Conservation (phyloP, 768 basidiomycete genomes). For the Leucosporidium creatinivorum region DNA sequence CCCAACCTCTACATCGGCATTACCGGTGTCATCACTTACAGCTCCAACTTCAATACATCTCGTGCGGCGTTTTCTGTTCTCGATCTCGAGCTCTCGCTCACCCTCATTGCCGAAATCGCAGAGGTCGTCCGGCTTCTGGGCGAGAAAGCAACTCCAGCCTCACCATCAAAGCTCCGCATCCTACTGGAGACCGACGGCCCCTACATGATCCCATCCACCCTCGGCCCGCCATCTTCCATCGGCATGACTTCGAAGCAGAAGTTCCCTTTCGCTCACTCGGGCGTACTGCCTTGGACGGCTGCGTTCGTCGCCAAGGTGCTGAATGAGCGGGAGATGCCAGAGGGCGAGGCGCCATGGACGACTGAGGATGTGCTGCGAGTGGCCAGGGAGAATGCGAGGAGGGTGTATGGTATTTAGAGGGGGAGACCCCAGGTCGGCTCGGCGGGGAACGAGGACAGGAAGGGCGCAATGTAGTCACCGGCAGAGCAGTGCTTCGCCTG, state of each 20-base stretch:
- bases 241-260: conserved; percentile 42
- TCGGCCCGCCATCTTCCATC: conserved; percentile 51
- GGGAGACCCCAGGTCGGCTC: not conserved
- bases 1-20: conserved; percentile 76
- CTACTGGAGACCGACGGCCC: conserved; percentile 81
- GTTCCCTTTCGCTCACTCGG: conserved; percentile 65
- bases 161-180: conserved; percentile 40
- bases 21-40: conserved; percentile 75
- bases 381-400: conserved; percentile 58
- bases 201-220: conserved; percentile 71
- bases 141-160: not conserved
- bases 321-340: conserved; percentile 38
- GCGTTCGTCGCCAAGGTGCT: conserved; percentile 57
- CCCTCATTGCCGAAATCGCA: no score
- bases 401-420: conserved; percentile 52
- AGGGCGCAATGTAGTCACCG: no score
- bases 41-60: conserved; percentile 68
- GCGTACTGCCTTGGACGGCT: conserved; percentile 80
- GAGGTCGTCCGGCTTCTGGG: no score
- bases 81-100: conserved; percentile 38
- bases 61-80: conserved; percentile 24
- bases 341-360: conserved; percentile 47
- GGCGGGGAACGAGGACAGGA: no score
- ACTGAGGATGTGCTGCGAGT: conserved; percentile 55
- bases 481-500: no score